A percentile compares a stretch with the other conserved stretches of the same genome.
Evolutionary conservation across 768 basidiomycete genomes (phyloP).

Genomic region (Phylloporus sp.): DNA sequence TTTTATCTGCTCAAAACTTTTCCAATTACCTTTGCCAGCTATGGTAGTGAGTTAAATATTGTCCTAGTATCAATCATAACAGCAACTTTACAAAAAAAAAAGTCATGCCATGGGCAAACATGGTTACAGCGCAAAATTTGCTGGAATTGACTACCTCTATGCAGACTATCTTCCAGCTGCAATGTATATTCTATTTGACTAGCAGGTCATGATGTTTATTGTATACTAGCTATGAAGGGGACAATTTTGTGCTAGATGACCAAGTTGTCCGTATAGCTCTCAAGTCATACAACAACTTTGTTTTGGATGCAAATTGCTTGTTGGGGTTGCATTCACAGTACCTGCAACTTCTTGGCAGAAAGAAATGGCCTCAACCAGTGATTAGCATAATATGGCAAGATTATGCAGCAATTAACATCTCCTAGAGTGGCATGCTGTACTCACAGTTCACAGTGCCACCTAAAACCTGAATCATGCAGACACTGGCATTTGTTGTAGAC

Average conservation of each 20-base stretch:
- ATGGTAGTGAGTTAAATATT: not conserved
- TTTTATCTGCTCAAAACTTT: constrained; percentile 43
- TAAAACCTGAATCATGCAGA: constrained; percentile 42
- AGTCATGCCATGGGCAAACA: constrained; percentile 76
- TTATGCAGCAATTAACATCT: constrained; percentile 37
- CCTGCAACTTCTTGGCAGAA: constrained; percentile 46
- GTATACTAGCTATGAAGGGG: constrained; percentile 60
- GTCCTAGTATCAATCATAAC: too few species aligned
- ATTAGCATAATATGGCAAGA: constrained; percentile 33
- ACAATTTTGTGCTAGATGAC: constrained; percentile 72
- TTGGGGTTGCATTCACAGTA: constrained; percentile 34
- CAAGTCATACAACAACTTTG: constrained; percentile 53
- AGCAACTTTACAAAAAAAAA: too few species aligned
- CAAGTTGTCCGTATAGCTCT: constrained; percentile 72
- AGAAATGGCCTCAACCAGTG: constrained; percentile 16
- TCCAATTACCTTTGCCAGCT: constrained; percentile 53
- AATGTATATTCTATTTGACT: constrained; percentile 42
- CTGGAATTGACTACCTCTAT: constrained; percentile 62
- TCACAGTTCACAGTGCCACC: constrained; percentile 43
- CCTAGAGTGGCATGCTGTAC: constrained; percentile 64
- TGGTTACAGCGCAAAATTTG: constrained; percentile 66
- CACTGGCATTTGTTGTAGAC: constrained; percentile 52
- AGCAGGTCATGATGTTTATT: not conserved
- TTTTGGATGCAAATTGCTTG: constrained; percentile 13
- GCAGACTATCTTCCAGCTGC: constrained; percentile 61